Evolutionary conservation across 805 yeast species (phyloP), one percentile per base, ranked within the genome.

Genomic region (Starmerella khaoyaiensis): DNA sequence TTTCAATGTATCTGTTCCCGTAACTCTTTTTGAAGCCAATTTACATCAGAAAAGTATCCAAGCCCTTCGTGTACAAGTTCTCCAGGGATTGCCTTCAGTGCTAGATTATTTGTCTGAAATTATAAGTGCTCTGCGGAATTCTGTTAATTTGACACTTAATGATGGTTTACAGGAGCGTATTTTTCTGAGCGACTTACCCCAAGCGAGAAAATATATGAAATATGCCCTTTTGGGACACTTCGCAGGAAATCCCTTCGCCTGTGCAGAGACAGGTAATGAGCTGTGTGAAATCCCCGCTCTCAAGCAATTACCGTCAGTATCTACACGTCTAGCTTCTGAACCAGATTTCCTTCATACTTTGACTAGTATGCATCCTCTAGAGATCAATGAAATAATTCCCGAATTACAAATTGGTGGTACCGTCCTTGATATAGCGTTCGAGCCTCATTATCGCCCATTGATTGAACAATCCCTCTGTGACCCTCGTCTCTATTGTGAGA

Each of bases 361-460:
- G 18, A 14, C 11, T 7, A 10, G 22, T 2, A 3, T 31, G 24
- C 24, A 18, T 11, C n/a, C 15, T 5, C 3, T 16, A 3, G 22
- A 21, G 4, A 17, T 37, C 1, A 21, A 33, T 16, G 59, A 8
- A 61, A 66, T 39, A 51, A 59, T 41, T 6, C 76, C 71, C 36
- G 56, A 65, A 3, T 61, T 67, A 37, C 58, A 64, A n/a, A 52
- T 64, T 4, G 55, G 63, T 33, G 53, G 46, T 9, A 48, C 50
- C 4, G 52, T 54, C 0, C 45, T 66, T 7, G 51, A 63, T 9
- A 49, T 49, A 20, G 63, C 59, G 14, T 61, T 71, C 48, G 57
- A 59, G 15, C 76, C 77, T 1, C 50, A 60, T 21, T 55, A 61
- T 11, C 58, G 76, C 11, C 59, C 64, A 2, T 52, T 59, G 0